These are phyloP conservation scores for Plasmopara muralis DNA, from an alignment of 352 stramenopile species.

Conservation along the genomic window DNA sequence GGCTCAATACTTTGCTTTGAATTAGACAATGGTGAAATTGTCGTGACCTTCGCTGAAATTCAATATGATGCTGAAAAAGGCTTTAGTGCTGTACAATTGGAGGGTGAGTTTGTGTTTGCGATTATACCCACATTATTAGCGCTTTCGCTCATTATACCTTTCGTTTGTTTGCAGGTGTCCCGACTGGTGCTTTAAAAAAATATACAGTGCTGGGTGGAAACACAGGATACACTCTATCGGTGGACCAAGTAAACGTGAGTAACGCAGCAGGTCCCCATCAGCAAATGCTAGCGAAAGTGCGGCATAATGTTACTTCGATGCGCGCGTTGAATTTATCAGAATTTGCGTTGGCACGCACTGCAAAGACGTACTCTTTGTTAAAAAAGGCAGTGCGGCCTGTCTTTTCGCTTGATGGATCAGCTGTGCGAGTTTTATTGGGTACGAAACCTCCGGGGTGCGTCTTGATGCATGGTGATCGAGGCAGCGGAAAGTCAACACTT, in stretches of 20 bases:
- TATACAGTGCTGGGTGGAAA: constrained; percentile 44
- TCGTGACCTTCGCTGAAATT: constrained; percentile 32
- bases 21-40: constrained; percentile 9
- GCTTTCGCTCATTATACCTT: constrained; percentile 1
- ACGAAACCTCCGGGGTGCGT: constrained; percentile 50
- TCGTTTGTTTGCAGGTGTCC: constrained; percentile 32
- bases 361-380: constrained; percentile 37
- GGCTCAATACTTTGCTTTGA: constrained; percentile 25
- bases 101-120: constrained; percentile 27
- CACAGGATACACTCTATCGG: constrained; percentile 23
- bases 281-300: constrained; percentile 21
- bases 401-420: constrained; percentile 41
- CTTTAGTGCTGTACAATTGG: constrained; percentile 33
- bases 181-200: constrained; percentile 46
- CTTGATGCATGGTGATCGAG: constrained; percentile 65
- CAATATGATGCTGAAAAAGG: constrained; percentile 39
- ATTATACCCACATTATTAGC: background rate
- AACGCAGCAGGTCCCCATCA: constrained; percentile 19
- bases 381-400: constrained; percentile 42
- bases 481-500: constrained; percentile 76
- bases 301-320: constrained; percentile 1
- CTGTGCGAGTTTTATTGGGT: constrained; percentile 51
- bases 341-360: constrained; percentile 34
- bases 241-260: constrained; percentile 28
- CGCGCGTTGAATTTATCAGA: constrained; percentile 16